These are phyloP conservation scores for Cytospora piceicola DNA, from an alignment of 2,329 filamentous ascomycete genomes.

Conservation along the genomic window DNA sequence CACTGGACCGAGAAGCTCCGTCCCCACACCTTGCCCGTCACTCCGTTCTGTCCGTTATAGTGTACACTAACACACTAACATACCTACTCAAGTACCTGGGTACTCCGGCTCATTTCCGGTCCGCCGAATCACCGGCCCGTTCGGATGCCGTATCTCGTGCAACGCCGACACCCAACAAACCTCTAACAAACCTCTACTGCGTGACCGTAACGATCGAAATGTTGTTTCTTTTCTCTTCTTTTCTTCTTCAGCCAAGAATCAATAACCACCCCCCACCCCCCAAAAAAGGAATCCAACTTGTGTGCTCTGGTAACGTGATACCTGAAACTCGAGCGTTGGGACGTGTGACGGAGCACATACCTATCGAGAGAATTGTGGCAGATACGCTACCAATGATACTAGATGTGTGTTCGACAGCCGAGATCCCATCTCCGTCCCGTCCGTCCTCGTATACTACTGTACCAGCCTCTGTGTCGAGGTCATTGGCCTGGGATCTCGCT, in stretches of 20 bases:
- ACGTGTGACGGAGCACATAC: neutral
- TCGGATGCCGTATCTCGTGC: neutral
- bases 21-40: neutral
- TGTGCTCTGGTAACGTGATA: neutral
- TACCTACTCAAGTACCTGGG: too few species aligned
- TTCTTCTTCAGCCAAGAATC: neutral
- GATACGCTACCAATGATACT: neutral
- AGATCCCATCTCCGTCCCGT: neutral
- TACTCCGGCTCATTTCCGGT: neutral
- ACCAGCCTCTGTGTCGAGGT: neutral
- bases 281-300: neutral
- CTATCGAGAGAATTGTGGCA: neutral
- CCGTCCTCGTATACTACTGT: constrained; percentile 1
- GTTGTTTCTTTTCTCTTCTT: neutral
- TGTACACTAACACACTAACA: too few species aligned
- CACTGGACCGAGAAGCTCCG: too few species aligned
- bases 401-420: neutral
- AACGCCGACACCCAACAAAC: neutral
- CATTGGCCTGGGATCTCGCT: neutral
- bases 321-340: neutral
- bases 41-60: neutral
- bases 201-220: neutral
- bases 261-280: neutral
- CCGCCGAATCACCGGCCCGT: neutral
- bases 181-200: too few species aligned